Base-by-base conservation (phyloP, 1,284 basidiomycete genomes). In the Lignosus rhinocerotis region DNA sequence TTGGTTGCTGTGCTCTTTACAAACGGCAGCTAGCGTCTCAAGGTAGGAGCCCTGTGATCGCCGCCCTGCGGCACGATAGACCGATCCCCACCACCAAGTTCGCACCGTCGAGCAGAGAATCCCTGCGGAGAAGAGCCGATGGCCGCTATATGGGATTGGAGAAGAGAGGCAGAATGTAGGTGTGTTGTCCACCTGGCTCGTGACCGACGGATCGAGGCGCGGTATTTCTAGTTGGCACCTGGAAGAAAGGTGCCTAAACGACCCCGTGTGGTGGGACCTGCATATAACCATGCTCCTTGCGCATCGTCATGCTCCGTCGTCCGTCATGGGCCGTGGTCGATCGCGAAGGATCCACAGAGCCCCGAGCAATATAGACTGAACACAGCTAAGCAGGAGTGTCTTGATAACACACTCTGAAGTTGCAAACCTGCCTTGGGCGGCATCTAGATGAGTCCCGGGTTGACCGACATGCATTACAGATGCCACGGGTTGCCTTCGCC, bases 111-210 rank as follows among this genome's bases (percentile, higher is more conserved):
- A 44, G 33, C 32, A 44, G 54, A 5, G 7, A 43, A 50, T 33
- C 48, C 33, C 55, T 56, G 55, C 48, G 48, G 55, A 50, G 34
- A 45, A 56, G 31, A 46, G 31, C 39, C 42, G 54, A 43, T 17
- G 14, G 14, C 47, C 39, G 48, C 33, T 31, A 34, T 32, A 44
- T 44, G 43, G 47, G 55, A 55, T 10, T n/a, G 39, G 17, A 41
- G 39, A 51, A 42, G 39, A 38, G 25, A 25, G 25, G n/a, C 10
- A 32, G 3, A 17, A 33, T 25, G 47, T 38, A 47, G 33, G 56
- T 51, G 25, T 19, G 54, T 44, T 33, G 61, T 55, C 50, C 53
- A 32, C 47, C 55, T 46, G 31, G 53, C 58, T 53, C 50, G 53
- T 50, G 61, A 53, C 58, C 5, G 21, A 21, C 45, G 9, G 45